phyloP scores from a whole-genome alignment of 805 yeast species.

The Pichia paraexigua region DNA sequence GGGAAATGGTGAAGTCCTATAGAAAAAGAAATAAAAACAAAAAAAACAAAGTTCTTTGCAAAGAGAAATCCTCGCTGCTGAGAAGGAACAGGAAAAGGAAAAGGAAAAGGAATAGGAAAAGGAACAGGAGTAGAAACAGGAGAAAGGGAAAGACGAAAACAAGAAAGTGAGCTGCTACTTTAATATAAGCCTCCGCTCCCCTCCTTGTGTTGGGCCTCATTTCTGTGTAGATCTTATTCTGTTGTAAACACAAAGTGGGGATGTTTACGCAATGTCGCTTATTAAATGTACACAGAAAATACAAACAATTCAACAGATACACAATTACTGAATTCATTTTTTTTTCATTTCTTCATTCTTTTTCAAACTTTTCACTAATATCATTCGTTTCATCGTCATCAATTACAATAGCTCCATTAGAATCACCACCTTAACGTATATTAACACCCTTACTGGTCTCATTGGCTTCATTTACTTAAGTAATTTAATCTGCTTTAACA shows the following conservation, averaged over 20 bases:
- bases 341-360: neutral
- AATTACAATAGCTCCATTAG: neutral
- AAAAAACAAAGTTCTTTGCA: neutral
- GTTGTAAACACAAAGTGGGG: neutral
- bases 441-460: neutral
- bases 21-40: neutral
- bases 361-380: neutral
- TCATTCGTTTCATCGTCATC: neutral
- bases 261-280: neutral
- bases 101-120: neutral
- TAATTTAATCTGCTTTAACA: neutral
- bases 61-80: neutral
- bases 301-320: too few species aligned
- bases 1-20: neutral
- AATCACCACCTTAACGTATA: too few species aligned
- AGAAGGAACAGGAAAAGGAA: neutral
- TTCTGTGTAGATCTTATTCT: neutral
- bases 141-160: neutral
- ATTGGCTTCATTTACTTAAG: neutral
- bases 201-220: neutral
- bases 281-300: neutral
- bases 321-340: too few species aligned
- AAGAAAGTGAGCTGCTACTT: neutral
- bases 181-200: neutral
- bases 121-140: too few species aligned